Evolutionary conservation across 257 asterid genomes (phyloP).

Genomic region (Nemophila menziesii): DNA sequence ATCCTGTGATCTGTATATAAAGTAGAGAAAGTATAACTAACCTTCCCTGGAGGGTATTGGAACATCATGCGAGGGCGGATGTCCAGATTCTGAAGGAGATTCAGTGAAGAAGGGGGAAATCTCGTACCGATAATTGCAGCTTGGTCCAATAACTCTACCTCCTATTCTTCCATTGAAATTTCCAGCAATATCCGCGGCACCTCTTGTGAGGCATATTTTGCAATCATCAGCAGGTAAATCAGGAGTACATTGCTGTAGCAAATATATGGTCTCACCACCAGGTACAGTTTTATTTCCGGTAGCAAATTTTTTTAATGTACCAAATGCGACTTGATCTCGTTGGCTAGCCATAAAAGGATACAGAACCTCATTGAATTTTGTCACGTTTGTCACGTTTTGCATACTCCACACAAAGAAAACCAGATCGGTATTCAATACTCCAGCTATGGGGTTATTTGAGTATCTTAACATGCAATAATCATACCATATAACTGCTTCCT

Average conservation of each 20-base stretch:
- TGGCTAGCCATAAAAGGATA: constrained; percentile 1
- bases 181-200: background rate
- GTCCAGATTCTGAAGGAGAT: background rate
- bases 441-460: constrained; percentile 5
- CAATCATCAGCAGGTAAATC: background rate
- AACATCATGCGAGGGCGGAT: background rate
- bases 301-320: constrained; percentile 10
- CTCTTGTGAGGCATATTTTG: background rate
- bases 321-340: constrained; percentile 1
- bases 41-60: too few relatives aligned
- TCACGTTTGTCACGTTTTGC: background rate
- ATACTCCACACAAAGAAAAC: background rate
- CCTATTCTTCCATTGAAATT: background rate
- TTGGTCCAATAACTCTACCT: constrained; percentile 7
- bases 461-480: constrained; percentile 16
- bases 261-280: background rate
- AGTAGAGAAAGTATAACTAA: background rate
- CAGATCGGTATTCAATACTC: background rate
- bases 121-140: constrained; percentile 18
- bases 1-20: too few relatives aligned
- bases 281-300: background rate
- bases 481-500: constrained; percentile 14
- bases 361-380: background rate
- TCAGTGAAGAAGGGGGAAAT: background rate
- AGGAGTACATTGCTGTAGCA: constrained; percentile 7